Evolutionary conservation across 805 yeast genomes (phyloP).

Genomic region (Spathaspora girioi): DNA sequence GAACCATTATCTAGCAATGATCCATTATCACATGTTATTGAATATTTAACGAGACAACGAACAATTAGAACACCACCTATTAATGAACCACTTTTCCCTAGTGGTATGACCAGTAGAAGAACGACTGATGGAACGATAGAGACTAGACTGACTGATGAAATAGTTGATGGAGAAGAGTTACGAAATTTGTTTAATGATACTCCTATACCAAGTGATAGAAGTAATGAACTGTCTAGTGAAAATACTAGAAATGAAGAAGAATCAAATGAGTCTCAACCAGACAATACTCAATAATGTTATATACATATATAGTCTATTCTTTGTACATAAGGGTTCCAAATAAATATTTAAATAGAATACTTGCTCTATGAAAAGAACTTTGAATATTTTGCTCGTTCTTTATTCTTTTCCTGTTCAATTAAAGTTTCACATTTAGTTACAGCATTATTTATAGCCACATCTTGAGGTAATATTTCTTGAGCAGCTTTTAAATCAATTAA

Average conservation of each 20-base stretch:
- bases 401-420: constrained; percentile 41
- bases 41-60: constrained; percentile 8
- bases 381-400: constrained; percentile 53
- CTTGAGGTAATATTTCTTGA: constrained; percentile 41
- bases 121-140: constrained; percentile 39
- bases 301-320: not conserved
- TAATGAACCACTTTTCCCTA: constrained; percentile 31
- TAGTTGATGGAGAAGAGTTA: constrained; percentile 18
- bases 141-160: constrained; percentile 20
- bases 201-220: constrained; percentile 2
- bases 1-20: not conserved
- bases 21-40: constrained; percentile 5
- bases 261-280: not conserved
- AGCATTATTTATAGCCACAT: constrained; percentile 45
- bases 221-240: not conserved
- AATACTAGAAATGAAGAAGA: not conserved
- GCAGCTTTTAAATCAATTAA: constrained; percentile 45
- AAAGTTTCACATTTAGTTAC: constrained; percentile 36
- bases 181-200: constrained; percentile 20
- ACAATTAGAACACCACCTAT: not conserved
- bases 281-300: not conserved
- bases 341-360: not conserved
- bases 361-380: constrained; percentile 52
- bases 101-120: constrained; percentile 48
- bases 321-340: too few species aligned